Percentiles rank a stretch among this genome's conserved stretches.
Conservation (phyloP, 2,329 filamentous ascomycete genomes). For the Colletotrichum cuscutae region DNA sequence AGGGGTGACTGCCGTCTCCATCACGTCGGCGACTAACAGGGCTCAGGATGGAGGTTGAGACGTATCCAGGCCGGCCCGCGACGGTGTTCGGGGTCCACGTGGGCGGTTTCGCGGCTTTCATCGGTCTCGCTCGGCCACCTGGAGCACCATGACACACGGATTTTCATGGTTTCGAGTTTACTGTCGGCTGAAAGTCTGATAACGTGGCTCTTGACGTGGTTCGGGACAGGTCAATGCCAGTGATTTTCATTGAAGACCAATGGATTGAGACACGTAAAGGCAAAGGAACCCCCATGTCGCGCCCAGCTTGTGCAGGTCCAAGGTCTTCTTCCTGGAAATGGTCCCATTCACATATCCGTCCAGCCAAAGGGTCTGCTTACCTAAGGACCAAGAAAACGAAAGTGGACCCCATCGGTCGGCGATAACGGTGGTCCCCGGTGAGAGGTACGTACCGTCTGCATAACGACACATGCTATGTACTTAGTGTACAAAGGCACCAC, state of each 20-base stretch:
- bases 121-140: slow-evolving; percentile 7
- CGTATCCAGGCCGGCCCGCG: neutral
- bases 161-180: neutral
- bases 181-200: neutral
- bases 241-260: neutral
- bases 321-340: neutral
- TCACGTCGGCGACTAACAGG: neutral
- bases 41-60: neutral
- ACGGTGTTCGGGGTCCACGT: slow-evolving; percentile 21
- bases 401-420: neutral
- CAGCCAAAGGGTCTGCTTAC: neutral
- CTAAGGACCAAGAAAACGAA: neutral
- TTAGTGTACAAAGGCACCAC: neutral
- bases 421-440: neutral
- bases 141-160: neutral
- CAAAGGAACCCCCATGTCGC: neutral
- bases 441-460: neutral
- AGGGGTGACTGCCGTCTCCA: neutral
- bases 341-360: neutral
- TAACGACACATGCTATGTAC: neutral
- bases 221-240: neutral
- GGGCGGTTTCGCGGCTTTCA: slow-evolving; percentile 13
- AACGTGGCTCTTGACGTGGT: neutral
- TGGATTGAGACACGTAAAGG: neutral
- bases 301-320: neutral